Base-by-base conservation (phyloP, 2,329 filamentous ascomycete genomes). In the Ilyonectria sp. region DNA sequence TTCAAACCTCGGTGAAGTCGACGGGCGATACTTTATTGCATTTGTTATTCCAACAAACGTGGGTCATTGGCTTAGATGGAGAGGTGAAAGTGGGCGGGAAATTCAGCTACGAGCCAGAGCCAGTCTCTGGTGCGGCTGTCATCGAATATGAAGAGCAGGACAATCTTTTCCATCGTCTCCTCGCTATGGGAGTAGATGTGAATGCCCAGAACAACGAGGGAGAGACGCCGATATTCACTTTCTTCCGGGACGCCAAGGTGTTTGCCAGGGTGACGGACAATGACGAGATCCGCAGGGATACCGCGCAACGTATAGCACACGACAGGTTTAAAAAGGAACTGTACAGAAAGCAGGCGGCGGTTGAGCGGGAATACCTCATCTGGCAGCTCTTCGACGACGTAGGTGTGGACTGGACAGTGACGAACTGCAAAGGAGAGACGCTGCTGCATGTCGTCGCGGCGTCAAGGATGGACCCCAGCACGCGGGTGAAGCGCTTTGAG, bases 151-250 rank as follows among this genome's bases (percentile, higher is more conserved):
- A 37, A 15, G 10, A 37, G 10, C 44, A 47, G 44, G 21, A 13
- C 2, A 13, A 26, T 26, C 6, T 47, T 11, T 26, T 47, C 21
- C 21, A 5, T 11, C 21, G 44, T 4, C 21, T 63, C 17, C 29
- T 58, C 19, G 7, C 31, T 10, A 59, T 31, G 46, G 47, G 21
- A 21, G 23, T 35, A 10, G 62, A 49, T 37, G 33, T 37, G 33
- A 37, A 37, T 37, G 33, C 33, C 5, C 56, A 26, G 11, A 60
- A 56, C 49, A 11, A 49, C 13, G 10, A 31, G 15, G 49, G 50
- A 35, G 62, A 64, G 35, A 59, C 47, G 49, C 61, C 46, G 21
- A 17, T 46, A 7, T 59, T 47, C 19, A 6, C 35, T 29, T 64
- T 47, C 47, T 60, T 64, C 37, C 37, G 62, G 2, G 56, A 40